These are phyloP conservation scores for Camelina neglecta DNA, from an alignment of 345 rosid species.

Conservation along the genomic window DNA sequence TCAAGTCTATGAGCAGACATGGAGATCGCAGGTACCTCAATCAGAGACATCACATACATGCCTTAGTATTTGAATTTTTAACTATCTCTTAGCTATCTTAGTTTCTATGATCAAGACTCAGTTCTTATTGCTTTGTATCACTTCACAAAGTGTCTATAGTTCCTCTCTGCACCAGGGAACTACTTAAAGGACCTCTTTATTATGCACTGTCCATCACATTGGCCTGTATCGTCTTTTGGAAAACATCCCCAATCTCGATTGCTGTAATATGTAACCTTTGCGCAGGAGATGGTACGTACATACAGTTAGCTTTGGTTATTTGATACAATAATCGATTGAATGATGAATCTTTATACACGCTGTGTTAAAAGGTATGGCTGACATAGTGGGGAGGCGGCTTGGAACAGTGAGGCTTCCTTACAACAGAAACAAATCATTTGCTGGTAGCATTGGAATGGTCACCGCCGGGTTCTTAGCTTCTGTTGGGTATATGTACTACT, in stretches of 20 bases:
- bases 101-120: constrained; percentile 10
- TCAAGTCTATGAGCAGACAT: constrained; percentile 94
- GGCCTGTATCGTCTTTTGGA: constrained; percentile 73
- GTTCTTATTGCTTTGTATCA: constrained; percentile 11
- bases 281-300: constrained; percentile 93
- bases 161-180: constrained; percentile 67
- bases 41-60: not conserved
- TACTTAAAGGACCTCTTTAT: constrained; percentile 88
- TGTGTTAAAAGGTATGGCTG: constrained; percentile 69
- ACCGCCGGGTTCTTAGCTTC: constrained; percentile 74
- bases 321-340: not conserved
- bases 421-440: constrained; percentile 78
- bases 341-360: constrained; percentile 1
- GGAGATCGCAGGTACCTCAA: constrained; percentile 77
- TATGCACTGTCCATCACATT: constrained; percentile 65
- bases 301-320: constrained; percentile 12
- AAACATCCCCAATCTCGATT: constrained; percentile 73
- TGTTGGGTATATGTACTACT: constrained; percentile 72
- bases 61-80: too few species aligned
- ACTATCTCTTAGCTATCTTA: not conserved
- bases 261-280: constrained; percentile 92
- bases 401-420: constrained; percentile 76
- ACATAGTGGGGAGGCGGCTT: constrained; percentile 76
- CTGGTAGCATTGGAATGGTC: constrained; percentile 86
- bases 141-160: constrained; percentile 36